These are phyloP conservation scores for Aspergillus viridinutans DNA, from an alignment of 2,329 filamentous ascomycete species.

Conservation along the genomic window DNA sequence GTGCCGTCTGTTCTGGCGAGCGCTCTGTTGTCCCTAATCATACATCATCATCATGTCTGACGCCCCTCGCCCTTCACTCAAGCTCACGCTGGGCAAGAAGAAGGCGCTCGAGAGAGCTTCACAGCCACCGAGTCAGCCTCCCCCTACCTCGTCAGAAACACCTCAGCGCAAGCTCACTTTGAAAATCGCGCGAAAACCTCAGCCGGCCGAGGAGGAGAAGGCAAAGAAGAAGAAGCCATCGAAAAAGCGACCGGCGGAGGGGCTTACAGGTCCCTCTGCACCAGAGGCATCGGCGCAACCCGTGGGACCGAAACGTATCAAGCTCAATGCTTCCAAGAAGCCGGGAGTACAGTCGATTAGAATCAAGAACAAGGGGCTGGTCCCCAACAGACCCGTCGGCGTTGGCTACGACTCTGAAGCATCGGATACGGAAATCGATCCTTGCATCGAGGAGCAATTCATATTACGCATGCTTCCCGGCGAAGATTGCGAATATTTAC, in stretches of 20 bases:
- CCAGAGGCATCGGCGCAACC: constrained; percentile 14
- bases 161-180: constrained; percentile 39
- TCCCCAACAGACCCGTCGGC: constrained; percentile 66
- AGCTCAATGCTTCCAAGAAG: constrained; percentile 37
- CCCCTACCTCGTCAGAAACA: constrained; percentile 19
- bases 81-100: constrained; percentile 41
- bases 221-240: constrained; percentile 36
- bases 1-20: not conserved
- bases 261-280: constrained; percentile 22
- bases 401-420: constrained; percentile 97
- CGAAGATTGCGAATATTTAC: constrained; percentile 78
- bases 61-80: constrained; percentile 32
- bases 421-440: constrained; percentile 82
- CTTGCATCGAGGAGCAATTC: constrained; percentile 83
- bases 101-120: constrained; percentile 25
- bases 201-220: constrained; percentile 16
- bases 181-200: constrained; percentile 35
- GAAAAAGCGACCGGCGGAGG: constrained; percentile 37
- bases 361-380: constrained; percentile 63
- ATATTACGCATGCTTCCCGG: constrained; percentile 84
- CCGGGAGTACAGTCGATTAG: constrained; percentile 47
- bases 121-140: constrained; percentile 15
- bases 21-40: not conserved
- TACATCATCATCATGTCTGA: constrained; percentile 30
- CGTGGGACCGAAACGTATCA: constrained; percentile 36